These are phyloP conservation scores for Ceratobasidium sp. DNA, from an alignment of 1,284 basidiomycete species.

Conservation along the genomic window DNA sequence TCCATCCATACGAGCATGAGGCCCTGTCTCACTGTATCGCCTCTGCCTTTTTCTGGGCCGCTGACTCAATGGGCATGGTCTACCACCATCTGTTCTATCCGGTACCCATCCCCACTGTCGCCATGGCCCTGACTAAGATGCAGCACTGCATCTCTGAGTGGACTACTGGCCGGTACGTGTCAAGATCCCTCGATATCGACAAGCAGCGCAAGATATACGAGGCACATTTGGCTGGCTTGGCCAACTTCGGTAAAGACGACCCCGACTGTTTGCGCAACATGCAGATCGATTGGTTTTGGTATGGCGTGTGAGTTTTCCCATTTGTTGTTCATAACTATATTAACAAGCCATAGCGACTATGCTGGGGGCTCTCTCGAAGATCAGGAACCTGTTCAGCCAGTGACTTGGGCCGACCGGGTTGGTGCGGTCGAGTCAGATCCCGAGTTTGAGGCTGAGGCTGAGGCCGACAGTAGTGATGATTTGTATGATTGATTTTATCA, in stretches of 20 bases:
- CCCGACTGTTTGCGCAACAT: background rate
- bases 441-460: too few species aligned
- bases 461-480: too few species aligned
- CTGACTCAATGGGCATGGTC: conserved; percentile 1
- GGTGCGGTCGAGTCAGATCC: too few species aligned
- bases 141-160: conserved; percentile 21
- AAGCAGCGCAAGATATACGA: conserved; percentile 12
- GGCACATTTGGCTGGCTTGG: background rate
- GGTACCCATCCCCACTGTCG: conserved; percentile 7
- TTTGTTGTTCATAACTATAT: background rate
- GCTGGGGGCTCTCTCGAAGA: background rate
- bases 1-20: background rate
- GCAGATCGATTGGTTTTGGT: background rate
- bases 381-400: background rate
- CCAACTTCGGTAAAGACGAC: background rate
- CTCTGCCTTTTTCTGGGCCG: background rate
- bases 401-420: background rate
- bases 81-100: conserved; percentile 18
- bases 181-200: background rate
- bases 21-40: background rate
- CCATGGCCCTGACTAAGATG: conserved; percentile 5
- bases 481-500: too few species aligned
- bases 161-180: background rate
- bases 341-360: background rate
- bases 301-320: conserved; percentile 4